Percentiles rank a stretch among this genome's conserved stretches.
phyloP scores from a whole-genome alignment of 768 basidiomycete species.

The Collybiopsis confluens region DNA sequence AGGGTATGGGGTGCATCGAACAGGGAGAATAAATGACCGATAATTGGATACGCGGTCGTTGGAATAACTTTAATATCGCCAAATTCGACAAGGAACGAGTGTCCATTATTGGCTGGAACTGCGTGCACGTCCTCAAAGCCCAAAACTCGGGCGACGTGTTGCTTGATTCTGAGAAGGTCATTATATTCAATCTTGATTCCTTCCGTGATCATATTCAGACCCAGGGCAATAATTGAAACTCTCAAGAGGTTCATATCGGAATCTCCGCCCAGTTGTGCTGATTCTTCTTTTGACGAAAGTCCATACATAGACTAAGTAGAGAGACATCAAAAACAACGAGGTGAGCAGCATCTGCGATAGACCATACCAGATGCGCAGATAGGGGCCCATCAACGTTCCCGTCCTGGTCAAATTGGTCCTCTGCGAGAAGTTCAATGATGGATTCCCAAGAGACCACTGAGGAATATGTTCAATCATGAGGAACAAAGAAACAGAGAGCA shows the following conservation, averaged over 20 bases:
- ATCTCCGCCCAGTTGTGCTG: conserved; percentile 26
- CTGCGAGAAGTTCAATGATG: conserved; percentile 53
- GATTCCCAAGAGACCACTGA: conserved; percentile 64
- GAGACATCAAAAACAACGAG: neutral
- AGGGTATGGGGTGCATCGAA: conserved; percentile 56
- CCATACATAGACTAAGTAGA: conserved; percentile 43
- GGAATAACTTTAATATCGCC: conserved; percentile 40
- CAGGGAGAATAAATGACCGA: conserved; percentile 52
- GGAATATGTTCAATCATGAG: neutral
- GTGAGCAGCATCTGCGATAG: neutral
- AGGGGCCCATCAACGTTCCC: conserved; percentile 34
- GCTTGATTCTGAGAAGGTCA: conserved; percentile 59
- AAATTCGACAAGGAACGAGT: conserved; percentile 52
- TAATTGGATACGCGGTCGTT: conserved; percentile 45
- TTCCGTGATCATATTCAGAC: conserved; percentile 63
- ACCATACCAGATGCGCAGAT: conserved; percentile 37
- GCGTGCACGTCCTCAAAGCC: conserved; percentile 53
- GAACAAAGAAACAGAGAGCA: conserved; percentile 2
- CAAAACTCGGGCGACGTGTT: conserved; percentile 40
- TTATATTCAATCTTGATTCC: conserved; percentile 51
- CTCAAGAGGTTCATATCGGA: conserved; percentile 44
- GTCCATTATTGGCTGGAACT: conserved; percentile 41
- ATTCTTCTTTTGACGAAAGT: conserved; percentile 25
- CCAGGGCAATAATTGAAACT: conserved; percentile 51
- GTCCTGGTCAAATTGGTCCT: conserved; percentile 45